phyloP scores from a whole-genome alignment of 805 yeast genomes.

The Kuraishia piskuri region DNA sequence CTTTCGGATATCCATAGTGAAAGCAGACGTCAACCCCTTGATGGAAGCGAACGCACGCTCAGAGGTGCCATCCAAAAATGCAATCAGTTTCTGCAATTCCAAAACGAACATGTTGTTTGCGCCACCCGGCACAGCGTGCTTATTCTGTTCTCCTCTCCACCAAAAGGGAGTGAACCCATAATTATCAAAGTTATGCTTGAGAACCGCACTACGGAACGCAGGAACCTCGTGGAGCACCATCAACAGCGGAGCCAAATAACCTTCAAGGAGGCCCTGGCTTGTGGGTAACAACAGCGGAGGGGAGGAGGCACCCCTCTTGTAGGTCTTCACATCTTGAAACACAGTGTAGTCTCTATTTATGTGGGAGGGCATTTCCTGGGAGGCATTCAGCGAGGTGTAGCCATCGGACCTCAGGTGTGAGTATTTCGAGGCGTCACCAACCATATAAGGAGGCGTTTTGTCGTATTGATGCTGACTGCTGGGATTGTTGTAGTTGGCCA shows the following conservation, averaged over 20 bases:
- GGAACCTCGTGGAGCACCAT: slow-evolving; percentile 29
- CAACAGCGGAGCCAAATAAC: slow-evolving; percentile 32
- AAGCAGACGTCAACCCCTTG: slow-evolving; percentile 19
- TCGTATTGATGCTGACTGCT: not conserved
- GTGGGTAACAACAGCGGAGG: slow-evolving; percentile 29
- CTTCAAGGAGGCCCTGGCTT: slow-evolving; percentile 23
- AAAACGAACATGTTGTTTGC: slow-evolving; percentile 19
- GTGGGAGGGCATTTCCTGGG: not conserved
- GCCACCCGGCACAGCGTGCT: slow-evolving; percentile 14
- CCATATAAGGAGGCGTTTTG: not conserved
- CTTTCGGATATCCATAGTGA: slow-evolving; percentile 13
- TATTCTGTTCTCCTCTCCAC: slow-evolving; percentile 24
- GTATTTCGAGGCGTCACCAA: not conserved
- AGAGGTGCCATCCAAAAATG: slow-evolving; percentile 26
- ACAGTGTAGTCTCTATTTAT: slow-evolving; percentile 13
- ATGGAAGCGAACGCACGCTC: slow-evolving; percentile 30
- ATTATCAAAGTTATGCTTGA: slow-evolving; percentile 19
- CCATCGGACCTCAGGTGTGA: not conserved
- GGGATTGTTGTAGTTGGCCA: not conserved
- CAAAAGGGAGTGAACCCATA: slow-evolving; percentile 29
- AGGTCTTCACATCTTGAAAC: slow-evolving; percentile 23
- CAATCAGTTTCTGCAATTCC: slow-evolving; percentile 30
- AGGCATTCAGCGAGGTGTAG: not conserved
- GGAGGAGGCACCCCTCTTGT: slow-evolving; percentile 10
- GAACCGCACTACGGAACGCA: slow-evolving; percentile 20